Evolutionary conservation across 2,329 filamentous ascomycete genomes (phyloP).

Genomic region (Septoria petroselini): DNA sequence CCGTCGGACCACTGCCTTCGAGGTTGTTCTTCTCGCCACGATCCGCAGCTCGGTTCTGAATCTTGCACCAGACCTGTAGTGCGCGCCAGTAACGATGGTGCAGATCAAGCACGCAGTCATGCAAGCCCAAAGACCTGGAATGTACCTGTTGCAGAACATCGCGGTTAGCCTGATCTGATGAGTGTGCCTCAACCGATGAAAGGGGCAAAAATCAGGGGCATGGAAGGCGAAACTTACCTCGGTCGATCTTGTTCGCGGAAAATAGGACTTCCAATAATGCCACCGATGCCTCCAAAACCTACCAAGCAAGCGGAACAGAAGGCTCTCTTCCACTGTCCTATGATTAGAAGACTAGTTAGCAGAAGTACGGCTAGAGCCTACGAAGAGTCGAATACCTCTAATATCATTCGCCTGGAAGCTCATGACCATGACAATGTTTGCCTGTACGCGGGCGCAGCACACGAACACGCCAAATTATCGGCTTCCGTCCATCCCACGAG

Average conservation of each 20-base stretch:
- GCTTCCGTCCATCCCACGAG: constrained; percentile 66
- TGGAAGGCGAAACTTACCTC: too few relatives aligned
- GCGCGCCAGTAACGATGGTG: constrained; percentile 19
- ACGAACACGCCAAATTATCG: constrained; percentile 73
- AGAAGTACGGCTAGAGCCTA: constrained; percentile 76
- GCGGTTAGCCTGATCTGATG: too few relatives aligned
- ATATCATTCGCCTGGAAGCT: constrained; percentile 86
- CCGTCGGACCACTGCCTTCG: constrained; percentile 32
- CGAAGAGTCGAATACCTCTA: too few relatives aligned
- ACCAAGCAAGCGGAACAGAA: constrained; percentile 43
- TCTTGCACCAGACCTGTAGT: constrained; percentile 25
- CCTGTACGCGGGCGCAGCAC: constrained; percentile 68
- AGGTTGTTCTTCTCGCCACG: constrained; percentile 24
- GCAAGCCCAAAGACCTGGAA: constrained; percentile 29
- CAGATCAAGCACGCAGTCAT: constrained; percentile 27
- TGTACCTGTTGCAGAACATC: too few relatives aligned
- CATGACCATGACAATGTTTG: constrained; percentile 72
- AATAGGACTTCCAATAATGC: constrained; percentile 24
- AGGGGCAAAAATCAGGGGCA: too few relatives aligned
- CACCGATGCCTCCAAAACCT: constrained; percentile 56
- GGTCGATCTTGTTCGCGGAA: constrained; percentile 25
- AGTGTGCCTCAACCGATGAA: too few relatives aligned
- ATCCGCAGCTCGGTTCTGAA: constrained; percentile 25
- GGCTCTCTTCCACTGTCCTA: not conserved
- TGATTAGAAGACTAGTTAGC: constrained; percentile 46